Conservation (phyloP, 2,329 filamentous ascomycete genomes). For the Aspergillus quadrilineatus region DNA sequence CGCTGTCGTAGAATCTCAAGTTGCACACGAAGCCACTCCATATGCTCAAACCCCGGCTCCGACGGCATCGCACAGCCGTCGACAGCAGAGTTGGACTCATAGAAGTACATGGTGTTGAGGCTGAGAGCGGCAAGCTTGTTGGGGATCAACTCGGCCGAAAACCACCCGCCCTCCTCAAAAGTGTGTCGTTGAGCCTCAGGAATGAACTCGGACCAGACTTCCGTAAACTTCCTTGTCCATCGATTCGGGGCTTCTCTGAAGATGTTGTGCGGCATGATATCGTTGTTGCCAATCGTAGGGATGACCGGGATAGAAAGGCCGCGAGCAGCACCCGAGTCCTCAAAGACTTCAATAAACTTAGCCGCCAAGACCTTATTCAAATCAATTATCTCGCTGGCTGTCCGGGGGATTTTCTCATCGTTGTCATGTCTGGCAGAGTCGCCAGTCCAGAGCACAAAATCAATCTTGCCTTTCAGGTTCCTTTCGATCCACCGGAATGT, state of each 20-base stretch:
- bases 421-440: constrained; percentile 88
- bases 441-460: constrained; percentile 92
- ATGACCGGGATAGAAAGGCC: constrained; percentile 75
- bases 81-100: constrained; percentile 86
- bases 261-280: constrained; percentile 96
- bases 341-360: constrained; percentile 75
- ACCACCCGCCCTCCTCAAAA: constrained; percentile 93
- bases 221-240: constrained; percentile 74
- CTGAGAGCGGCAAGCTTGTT: constrained; percentile 84
- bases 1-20: constrained; percentile 77
- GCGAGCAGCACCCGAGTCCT: constrained; percentile 52
- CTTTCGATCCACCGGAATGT: constrained; percentile 86
- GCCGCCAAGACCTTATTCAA: constrained; percentile 74
- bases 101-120: constrained; percentile 95
- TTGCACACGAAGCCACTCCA: constrained; percentile 94
- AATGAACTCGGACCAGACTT: constrained; percentile 83
- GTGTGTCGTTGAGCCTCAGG: constrained; percentile 88
- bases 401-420: constrained; percentile 77
- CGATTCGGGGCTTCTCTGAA: constrained; percentile 79
- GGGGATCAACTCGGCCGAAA: constrained; percentile 87
- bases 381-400: constrained; percentile 69
- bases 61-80: constrained; percentile 78
- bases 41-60: constrained; percentile 88
- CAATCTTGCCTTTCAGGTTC: constrained; percentile 73
- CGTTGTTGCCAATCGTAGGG: constrained; percentile 93